Conservation (phyloP, 2,329 filamentous ascomycete genomes). For the Aureobasidium sp. region DNA sequence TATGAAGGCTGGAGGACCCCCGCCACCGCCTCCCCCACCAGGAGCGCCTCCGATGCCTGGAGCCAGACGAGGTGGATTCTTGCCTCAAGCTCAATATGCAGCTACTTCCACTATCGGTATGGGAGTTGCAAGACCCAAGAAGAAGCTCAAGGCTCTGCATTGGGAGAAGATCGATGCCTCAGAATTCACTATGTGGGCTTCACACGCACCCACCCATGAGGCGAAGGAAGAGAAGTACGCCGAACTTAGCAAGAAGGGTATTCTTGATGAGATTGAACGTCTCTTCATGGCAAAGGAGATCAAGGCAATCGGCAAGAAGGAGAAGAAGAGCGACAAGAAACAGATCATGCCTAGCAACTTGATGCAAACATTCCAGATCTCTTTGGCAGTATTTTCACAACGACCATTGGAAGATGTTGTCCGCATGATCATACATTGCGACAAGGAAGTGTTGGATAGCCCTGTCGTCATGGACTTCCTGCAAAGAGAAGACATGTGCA, state of each 20-base stretch:
- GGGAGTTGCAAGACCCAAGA: constrained; percentile 83
- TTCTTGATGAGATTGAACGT: constrained; percentile 95
- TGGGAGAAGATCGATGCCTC: constrained; percentile 98
- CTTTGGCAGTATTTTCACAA: constrained; percentile 87
- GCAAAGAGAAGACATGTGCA: constrained; percentile 85
- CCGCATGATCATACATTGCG: constrained; percentile 92
- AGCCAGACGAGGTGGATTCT: constrained; percentile 58
- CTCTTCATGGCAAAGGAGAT: constrained; percentile 96
- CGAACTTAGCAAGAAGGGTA: constrained; percentile 87
- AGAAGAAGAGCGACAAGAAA: constrained; percentile 90
- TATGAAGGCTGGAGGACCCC: constrained; percentile 40
- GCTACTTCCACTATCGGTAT: constrained; percentile 55
- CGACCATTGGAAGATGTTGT: constrained; percentile 75
- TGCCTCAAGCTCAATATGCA: constrained; percentile 53
- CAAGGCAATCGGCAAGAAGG: constrained; percentile 67
- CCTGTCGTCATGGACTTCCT: constrained; percentile 93
- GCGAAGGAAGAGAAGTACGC: constrained; percentile 93
- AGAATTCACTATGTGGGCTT: constrained; percentile 86
- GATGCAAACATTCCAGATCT: constrained; percentile 85
- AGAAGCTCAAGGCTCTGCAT: constrained; percentile 98
- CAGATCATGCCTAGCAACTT: constrained; percentile 89
- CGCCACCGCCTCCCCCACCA: constrained; percentile 53
- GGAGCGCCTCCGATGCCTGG: constrained; percentile 56
- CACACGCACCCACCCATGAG: constrained; percentile 74
- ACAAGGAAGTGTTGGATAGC: constrained; percentile 80